Evolutionary conservation across 192 early-diverging fungal species (phyloP).

Genomic region (Rhizophagus clarus): DNA sequence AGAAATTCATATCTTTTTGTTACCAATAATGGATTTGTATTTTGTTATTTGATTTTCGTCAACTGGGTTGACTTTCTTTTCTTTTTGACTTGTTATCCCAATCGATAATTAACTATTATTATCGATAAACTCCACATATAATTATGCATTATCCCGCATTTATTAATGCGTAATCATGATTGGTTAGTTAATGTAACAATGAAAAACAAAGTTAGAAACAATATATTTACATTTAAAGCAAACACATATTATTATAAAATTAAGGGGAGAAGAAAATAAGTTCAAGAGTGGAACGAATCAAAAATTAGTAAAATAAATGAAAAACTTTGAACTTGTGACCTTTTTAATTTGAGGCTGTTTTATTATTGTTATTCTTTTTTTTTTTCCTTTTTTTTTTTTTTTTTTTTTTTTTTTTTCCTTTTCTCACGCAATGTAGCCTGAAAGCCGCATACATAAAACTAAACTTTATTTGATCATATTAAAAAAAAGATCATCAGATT

Average conservation of each 20-base stretch:
- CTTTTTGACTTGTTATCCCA: too few relatives aligned
- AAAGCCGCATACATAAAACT: background rate
- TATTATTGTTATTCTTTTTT: too few relatives aligned
- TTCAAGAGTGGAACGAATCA: too few relatives aligned
- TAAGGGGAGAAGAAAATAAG: background rate
- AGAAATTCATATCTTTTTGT: too few relatives aligned
- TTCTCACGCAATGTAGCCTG: background rate
- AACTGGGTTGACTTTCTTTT: background rate
- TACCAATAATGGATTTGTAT: background rate
- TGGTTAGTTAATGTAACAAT: background rate
- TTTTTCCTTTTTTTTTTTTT: too few relatives aligned
- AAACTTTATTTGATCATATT: background rate
- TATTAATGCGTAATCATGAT: background rate
- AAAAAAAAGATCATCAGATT: background rate
- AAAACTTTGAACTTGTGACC: background rate
- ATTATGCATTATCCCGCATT: background rate
- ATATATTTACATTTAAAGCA: background rate
- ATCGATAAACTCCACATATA: too few relatives aligned
- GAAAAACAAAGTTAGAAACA: background rate
- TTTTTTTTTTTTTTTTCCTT: background rate
- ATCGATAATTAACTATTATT: too few relatives aligned
- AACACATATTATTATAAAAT: background rate
- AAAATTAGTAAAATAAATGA: background rate
- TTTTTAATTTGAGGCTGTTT: background rate
- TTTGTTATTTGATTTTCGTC: background rate